These are phyloP conservation scores for Penicillium waksmanii DNA, from an alignment of 495 filamentous ascomycete genomes.

Conservation along the genomic window DNA sequence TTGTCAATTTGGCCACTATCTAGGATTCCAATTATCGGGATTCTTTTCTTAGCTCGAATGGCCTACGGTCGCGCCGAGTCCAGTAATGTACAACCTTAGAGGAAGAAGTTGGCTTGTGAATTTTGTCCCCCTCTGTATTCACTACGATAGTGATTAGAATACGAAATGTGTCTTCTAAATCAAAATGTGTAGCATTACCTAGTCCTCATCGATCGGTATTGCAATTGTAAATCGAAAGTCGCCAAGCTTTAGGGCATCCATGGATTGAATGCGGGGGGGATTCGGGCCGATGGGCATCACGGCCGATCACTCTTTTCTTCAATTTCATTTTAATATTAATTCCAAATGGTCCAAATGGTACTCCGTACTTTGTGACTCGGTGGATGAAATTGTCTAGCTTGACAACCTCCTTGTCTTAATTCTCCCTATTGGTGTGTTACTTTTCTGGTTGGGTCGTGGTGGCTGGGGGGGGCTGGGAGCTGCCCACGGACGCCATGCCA, in stretches of 20 bases:
- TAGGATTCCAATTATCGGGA: constrained; percentile 10
- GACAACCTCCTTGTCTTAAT: constrained; percentile 25
- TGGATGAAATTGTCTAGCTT: constrained; percentile 22
- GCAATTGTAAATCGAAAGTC: too few species aligned
- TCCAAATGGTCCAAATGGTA: background rate
- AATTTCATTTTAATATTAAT: constrained; percentile 14
- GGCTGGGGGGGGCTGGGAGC: constrained; percentile 39
- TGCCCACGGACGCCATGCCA: constrained; percentile 24
- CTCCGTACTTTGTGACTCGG: constrained; percentile 14
- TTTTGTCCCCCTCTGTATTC: too few species aligned
- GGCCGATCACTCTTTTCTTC: background rate
- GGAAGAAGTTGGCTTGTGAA: too few species aligned
- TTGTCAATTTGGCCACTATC: constrained; percentile 11
- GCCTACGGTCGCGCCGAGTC: background rate
- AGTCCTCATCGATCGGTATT: too few species aligned
- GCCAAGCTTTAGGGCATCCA: constrained; percentile 24
- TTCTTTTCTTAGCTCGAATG: background rate
- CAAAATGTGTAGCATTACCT: too few species aligned
- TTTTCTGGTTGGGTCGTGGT: constrained; percentile 16
- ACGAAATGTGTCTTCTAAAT: too few species aligned
- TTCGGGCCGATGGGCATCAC: background rate
- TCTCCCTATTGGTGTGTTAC: constrained; percentile 26
- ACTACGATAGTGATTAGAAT: too few species aligned
- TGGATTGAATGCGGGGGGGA: constrained; percentile 1
- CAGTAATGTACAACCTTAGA: too few species aligned